Conservation (phyloP, 2,329 filamentous ascomycete species). For the Helotiales sp. region DNA sequence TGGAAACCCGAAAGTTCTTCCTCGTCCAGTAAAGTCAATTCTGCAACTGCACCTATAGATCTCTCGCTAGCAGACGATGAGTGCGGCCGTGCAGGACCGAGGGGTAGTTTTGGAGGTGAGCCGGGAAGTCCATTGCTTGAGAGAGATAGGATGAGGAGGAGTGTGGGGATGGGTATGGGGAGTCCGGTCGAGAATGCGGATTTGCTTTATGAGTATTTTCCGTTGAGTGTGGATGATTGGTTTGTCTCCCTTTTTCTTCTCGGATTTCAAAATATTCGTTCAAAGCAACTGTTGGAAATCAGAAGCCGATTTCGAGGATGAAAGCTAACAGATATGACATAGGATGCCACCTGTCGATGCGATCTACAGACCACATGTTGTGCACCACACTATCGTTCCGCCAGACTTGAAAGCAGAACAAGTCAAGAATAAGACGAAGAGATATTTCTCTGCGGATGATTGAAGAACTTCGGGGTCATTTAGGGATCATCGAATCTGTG, state of each 20-base stretch:
- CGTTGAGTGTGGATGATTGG: slow-evolving; percentile 88
- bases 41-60: slow-evolving; percentile 38
- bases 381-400: slow-evolving; percentile 81
- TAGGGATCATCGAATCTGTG: background rate
- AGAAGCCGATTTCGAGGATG: background rate
- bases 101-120: slow-evolving; percentile 12
- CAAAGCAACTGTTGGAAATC: no score
- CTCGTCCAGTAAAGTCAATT: slow-evolving; percentile 19
- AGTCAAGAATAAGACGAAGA: slow-evolving; percentile 67
- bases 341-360: slow-evolving; percentile 86
- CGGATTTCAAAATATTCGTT: background rate
- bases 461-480: slow-evolving; percentile 8
- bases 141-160: slow-evolving; percentile 44
- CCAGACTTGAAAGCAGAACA: slow-evolving; percentile 73
- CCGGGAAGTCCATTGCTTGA: slow-evolving; percentile 25
- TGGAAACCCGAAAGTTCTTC: slow-evolving; percentile 41
- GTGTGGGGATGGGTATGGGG: slow-evolving; percentile 45
- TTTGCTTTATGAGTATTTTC: slow-evolving; percentile 92
- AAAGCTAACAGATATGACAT: slow-evolving; percentile 42
- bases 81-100: slow-evolving; percentile 12
- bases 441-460: slow-evolving; percentile 71
- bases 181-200: slow-evolving; percentile 79
- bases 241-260: slow-evolving; percentile 42
- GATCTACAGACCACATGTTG: slow-evolving; percentile 88
- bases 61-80: slow-evolving; percentile 42